Percentiles rank a stretch among this genome's conserved stretches.
Conservation (phyloP, 2,329 filamentous ascomycete species). For the Aspergillus fijiensis region DNA sequence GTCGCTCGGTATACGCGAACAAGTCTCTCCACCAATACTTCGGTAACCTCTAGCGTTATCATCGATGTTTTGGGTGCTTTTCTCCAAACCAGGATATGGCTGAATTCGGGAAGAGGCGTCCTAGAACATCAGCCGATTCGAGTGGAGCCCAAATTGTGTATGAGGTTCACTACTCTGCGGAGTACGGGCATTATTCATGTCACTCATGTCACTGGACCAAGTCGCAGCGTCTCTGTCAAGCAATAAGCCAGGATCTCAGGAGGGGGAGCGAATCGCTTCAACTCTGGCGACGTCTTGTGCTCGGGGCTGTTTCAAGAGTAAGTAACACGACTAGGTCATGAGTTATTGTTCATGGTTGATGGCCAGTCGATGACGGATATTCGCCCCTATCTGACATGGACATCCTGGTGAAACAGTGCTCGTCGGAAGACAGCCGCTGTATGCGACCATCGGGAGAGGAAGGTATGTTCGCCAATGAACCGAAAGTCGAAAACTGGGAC, state of each 20-base stretch:
- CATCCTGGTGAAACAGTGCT: background rate
- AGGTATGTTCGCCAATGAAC: background rate
- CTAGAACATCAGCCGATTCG: too few relatives aligned
- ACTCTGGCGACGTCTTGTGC: background rate
- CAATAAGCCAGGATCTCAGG: too few relatives aligned
- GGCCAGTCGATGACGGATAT: background rate
- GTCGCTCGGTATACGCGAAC: background rate
- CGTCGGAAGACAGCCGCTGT: background rate
- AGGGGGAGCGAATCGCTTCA: background rate
- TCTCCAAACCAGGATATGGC: too few relatives aligned
- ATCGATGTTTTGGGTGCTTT: too few relatives aligned
- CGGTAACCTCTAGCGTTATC: background rate
- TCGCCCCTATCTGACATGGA: background rate
- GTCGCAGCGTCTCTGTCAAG: too few relatives aligned
- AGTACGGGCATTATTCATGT: too few relatives aligned
- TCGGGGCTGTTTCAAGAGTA: background rate
- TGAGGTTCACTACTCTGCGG: too few relatives aligned
- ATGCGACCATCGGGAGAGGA: background rate
- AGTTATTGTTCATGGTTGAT: background rate
- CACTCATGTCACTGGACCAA: too few relatives aligned
- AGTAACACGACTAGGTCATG: background rate
- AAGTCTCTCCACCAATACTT: background rate
- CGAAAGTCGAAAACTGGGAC: background rate
- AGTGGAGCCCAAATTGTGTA: too few relatives aligned
- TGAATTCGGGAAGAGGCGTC: too few relatives aligned